These are phyloP conservation scores for Mesembryanthemum crystallinum DNA, from an alignment of 148 eudicot species.

Conservation along the genomic window DNA sequence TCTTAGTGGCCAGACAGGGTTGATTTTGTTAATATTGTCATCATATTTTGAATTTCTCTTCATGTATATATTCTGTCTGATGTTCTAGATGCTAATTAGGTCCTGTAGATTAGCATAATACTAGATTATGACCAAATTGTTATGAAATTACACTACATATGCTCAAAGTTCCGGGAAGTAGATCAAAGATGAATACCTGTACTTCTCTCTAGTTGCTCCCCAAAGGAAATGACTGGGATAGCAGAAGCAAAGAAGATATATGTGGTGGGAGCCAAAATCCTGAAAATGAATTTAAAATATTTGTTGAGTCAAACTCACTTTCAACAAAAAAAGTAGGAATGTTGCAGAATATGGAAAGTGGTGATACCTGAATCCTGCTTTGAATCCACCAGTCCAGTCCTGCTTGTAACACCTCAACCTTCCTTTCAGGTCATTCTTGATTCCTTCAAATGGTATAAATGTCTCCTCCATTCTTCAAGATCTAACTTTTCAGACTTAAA, in stretches of 20 bases:
- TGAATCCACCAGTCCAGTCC: constrained; percentile 83
- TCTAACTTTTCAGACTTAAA: constrained; percentile 14
- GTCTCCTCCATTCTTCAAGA: constrained; percentile 67
- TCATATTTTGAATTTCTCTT: not conserved
- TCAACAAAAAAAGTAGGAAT: not conserved
- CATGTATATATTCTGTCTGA: not conserved
- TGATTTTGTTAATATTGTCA: not conserved
- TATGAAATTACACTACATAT: not conserved
- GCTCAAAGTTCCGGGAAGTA: not conserved
- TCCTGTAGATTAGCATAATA: not conserved
- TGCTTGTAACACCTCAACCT: constrained; percentile 76
- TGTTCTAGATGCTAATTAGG: constrained; percentile 1
- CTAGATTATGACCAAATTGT: not conserved
- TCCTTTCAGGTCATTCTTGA: constrained; percentile 74
- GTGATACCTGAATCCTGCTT: constrained; percentile 76
- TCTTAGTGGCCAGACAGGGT: constrained; percentile 4
- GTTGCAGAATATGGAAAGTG: not conserved
- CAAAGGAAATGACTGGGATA: constrained; percentile 90
- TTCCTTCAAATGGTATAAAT: constrained; percentile 82
- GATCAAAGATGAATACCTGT: constrained; percentile 42
- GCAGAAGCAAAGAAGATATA: constrained; percentile 94
- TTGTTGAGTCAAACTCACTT: not conserved
- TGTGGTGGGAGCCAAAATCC: constrained; percentile 90
- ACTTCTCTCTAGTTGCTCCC: constrained; percentile 78
- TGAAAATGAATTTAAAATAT: constrained; percentile 26